phyloP scores from a whole-genome alignment of 2,329 filamentous ascomycete genomes.

The Trichoderma brevicompactum region DNA sequence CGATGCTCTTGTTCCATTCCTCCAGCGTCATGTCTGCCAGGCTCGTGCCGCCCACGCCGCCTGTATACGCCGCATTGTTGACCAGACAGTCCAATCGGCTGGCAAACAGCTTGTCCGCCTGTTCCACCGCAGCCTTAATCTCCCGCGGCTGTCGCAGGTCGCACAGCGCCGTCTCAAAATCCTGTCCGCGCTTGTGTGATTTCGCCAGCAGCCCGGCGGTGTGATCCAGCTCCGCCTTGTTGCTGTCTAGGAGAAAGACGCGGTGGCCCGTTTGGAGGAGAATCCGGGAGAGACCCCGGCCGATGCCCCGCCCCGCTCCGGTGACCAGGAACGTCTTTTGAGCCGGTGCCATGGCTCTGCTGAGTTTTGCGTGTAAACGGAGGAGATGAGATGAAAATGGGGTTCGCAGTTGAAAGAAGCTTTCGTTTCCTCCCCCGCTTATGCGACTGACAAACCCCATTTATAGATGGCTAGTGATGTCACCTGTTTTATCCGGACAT shows the following conservation, averaged over 20 bases:
- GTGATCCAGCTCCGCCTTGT: constrained; percentile 45
- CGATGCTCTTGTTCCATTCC: constrained; percentile 44
- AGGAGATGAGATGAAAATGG: not conserved
- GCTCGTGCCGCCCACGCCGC: constrained; percentile 39
- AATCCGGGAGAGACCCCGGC: constrained; percentile 35
- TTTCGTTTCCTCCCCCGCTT: constrained; percentile 1
- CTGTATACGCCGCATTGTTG: constrained; percentile 49
- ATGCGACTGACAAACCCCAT: not conserved
- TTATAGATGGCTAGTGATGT: not conserved
- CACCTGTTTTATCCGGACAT: not conserved
- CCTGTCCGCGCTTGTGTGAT: constrained; percentile 25
- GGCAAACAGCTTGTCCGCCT: constrained; percentile 42
- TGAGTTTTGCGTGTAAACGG: not conserved
- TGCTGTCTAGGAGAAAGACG: constrained; percentile 47
- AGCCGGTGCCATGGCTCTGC: constrained; percentile 18
- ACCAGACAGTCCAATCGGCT: constrained; percentile 47
- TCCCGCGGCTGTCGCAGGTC: constrained; percentile 42
- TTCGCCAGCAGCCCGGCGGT: constrained; percentile 37
- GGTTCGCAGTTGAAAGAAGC: not conserved
- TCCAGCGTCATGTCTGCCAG: constrained; percentile 43
- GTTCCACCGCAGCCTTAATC: constrained; percentile 38
- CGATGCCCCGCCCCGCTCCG: constrained; percentile 34
- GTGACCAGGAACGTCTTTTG: constrained; percentile 35
- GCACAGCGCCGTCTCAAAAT: constrained; percentile 36
- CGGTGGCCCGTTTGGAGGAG: constrained; percentile 46